Evolutionary conservation across 164 flowering plant genomes (phyloP).

Genomic region (Saururus chinensis): DNA sequence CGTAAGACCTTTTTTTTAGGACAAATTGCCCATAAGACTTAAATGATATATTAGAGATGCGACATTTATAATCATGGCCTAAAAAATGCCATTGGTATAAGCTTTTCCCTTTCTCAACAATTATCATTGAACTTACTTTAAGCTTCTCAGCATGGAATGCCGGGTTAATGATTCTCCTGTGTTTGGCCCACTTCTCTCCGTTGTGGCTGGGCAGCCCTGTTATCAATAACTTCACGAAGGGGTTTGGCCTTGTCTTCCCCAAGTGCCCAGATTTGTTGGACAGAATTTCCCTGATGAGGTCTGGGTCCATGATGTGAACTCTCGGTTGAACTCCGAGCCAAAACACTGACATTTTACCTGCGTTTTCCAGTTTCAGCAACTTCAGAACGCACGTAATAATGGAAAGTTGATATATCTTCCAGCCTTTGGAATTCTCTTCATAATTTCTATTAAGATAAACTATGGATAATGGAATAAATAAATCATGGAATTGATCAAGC

Average conservation of each 20-base stretch:
- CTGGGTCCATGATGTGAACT: slow-evolving; percentile 7
- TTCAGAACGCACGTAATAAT: not conserved
- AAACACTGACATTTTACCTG: slow-evolving; percentile 5
- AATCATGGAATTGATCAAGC: not conserved
- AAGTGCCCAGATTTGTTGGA: slow-evolving; percentile 11
- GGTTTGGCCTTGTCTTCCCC: not conserved
- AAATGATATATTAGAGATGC: no score
- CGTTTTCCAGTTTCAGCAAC: not conserved
- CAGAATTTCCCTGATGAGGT: slow-evolving; percentile 9
- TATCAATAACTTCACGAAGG: not conserved
- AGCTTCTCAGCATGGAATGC: slow-evolving; percentile 12
- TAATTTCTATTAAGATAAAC: not conserved
- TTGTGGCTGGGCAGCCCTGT: slow-evolving; percentile 8
- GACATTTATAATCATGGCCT: no score
- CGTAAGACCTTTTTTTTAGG: no score
- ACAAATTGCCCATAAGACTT: no score
- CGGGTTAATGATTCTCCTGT: slow-evolving; percentile 20
- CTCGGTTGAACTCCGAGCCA: slow-evolving; percentile 7
- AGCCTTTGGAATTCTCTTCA: not conserved
- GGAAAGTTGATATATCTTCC: not conserved
- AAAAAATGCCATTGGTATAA: no score
- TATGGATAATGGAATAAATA: not conserved
- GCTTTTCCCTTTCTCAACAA: no score
- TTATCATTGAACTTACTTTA: no score
- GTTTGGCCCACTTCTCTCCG: slow-evolving; percentile 23